Conservation (phyloP, 1,284 basidiomycete genomes). For the Cryptococcus sp. region DNA sequence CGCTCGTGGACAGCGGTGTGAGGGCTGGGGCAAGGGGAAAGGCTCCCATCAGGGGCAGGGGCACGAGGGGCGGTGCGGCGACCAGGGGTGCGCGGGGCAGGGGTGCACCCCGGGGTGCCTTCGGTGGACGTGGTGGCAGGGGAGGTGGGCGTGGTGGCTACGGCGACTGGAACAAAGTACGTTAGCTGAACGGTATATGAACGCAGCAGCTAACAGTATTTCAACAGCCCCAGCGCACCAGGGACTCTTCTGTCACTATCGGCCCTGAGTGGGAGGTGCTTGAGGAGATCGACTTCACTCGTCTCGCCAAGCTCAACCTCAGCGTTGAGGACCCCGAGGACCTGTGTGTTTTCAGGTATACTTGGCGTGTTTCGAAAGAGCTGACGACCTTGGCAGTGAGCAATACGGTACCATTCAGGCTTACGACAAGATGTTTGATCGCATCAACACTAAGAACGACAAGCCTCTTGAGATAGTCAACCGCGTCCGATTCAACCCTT, state of each 20-base stretch:
- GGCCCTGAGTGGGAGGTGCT: constrained; percentile 88
- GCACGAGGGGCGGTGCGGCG: constrained; percentile 5
- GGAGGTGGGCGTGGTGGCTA: constrained; percentile 74
- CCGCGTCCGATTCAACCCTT: constrained; percentile 94
- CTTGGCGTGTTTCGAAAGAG: not conserved
- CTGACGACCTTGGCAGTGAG: not conserved
- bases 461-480: constrained; percentile 87
- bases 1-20: constrained; percentile 74
- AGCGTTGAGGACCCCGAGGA: constrained; percentile 88
- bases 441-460: constrained; percentile 89
- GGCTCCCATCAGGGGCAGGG: constrained; percentile 15
- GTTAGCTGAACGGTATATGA: constrained; percentile 11
- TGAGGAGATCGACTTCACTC: constrained; percentile 96
- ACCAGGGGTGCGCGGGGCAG: constrained; percentile 50
- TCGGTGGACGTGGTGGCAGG: constrained; percentile 52
- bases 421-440: constrained; percentile 95
- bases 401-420: constrained; percentile 85
- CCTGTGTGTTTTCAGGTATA: constrained; percentile 58
- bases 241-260: constrained; percentile 93
- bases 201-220: not conserved
- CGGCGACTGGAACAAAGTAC: constrained; percentile 89
- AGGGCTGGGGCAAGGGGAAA: constrained; percentile 20
- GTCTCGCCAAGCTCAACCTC: constrained; percentile 84
- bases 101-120: constrained; percentile 44
- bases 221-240: constrained; percentile 72